Evolutionary conservation across 257 asterid genomes (phyloP).

Genomic region (Nicotiana sylvestris): DNA sequence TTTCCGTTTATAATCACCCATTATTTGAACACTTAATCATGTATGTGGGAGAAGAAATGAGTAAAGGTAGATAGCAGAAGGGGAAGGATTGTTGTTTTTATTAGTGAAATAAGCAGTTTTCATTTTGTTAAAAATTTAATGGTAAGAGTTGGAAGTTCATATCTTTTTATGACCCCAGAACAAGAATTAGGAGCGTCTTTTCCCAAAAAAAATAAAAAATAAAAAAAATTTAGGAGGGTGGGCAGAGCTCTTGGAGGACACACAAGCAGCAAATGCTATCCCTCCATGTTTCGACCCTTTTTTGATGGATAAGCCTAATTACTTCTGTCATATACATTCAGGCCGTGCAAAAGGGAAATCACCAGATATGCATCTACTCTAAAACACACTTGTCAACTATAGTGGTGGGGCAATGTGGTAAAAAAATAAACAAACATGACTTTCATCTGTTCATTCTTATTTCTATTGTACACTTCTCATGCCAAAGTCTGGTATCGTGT

Average conservation of each 20-base stretch:
- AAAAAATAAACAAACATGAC: neutral
- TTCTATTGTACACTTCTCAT: neutral
- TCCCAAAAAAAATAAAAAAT: no score
- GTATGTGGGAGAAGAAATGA: no score
- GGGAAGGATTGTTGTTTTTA: no score
- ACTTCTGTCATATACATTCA: neutral
- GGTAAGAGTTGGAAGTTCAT: no score
- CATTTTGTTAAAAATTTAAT: no score
- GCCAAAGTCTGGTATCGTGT: neutral
- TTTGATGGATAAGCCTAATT: neutral
- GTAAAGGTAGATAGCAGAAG: no score
- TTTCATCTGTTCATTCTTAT: neutral
- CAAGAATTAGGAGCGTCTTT: no score
- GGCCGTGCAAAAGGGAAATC: neutral
- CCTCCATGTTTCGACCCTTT: neutral
- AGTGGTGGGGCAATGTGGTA: neutral
- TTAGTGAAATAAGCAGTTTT: no score
- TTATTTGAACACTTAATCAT: neutral
- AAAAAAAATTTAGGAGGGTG: no score
- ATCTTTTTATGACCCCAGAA: no score
- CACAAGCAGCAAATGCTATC: neutral
- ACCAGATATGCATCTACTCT: neutral
- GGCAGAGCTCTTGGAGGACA: neutral
- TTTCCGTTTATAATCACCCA: neutral
- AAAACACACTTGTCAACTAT: neutral